Evolutionary conservation across 345 rosid species (phyloP), one percentile per base, ranked within the genome.

Genomic region (Moricandia moricandioides): DNA sequence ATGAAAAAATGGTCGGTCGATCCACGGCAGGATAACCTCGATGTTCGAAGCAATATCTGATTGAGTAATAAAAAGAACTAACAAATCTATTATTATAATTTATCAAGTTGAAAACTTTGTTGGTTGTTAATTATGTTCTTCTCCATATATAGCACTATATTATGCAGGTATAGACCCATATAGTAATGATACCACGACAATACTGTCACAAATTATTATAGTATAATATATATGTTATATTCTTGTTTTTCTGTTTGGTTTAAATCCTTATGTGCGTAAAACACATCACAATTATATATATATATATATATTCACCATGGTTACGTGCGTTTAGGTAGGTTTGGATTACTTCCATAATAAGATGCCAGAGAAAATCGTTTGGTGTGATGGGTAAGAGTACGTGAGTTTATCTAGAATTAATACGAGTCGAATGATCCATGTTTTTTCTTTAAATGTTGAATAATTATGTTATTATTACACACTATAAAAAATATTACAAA

Each of bases 1-100:
- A 24, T 24, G 51, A 58, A 45, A 9, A 13, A 43, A 12, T 33
- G 78, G 72, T 74, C 78, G 78, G 78, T 58, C 61, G 78, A 52
- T 74, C 14, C 61, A 67, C 73, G 21, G 67, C 67, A 74, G 3
- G 11, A 58, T 59, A 59, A 34, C 54, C 67, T 74, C 52, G 3
- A 31, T 4, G 6, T 34, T 58, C 30, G 72, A 58, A 49, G 58
- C 52, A 14, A 16, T 33, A 43, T 66, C 60, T n/a, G 30, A n/a
- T 30, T 31, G 17, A 31, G 30, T 56, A 18, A 57, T 26, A 45
- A 45, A 45, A 5, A 45, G 1, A 45, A 13, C 4, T 45, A 45
- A 14, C 52, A 45, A 4, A n/a, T 4, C 49, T 43, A 12, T 43
- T 43, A 43, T 43, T 43, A 43, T 21, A 40, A 43, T 43, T 12